These are phyloP conservation scores for Dissoconium aciculare DNA, from an alignment of 2,329 filamentous ascomycete species.

Conservation along the genomic window DNA sequence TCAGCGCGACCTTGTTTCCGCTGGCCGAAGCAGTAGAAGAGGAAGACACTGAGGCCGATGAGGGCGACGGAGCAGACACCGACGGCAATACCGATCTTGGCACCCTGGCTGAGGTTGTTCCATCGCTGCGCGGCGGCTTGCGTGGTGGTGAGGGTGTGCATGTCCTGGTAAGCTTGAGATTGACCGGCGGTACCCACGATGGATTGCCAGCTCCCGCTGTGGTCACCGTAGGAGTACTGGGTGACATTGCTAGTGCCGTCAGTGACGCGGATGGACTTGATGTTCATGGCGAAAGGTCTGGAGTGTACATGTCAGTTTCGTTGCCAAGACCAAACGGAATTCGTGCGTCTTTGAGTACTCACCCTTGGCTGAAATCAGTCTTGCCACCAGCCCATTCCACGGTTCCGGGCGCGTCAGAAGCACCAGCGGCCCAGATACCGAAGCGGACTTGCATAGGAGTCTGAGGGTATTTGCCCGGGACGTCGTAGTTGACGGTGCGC, in stretches of 20 bases:
- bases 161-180: constrained; percentile 17
- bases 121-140: constrained; percentile 29
- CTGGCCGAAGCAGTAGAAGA: constrained; percentile 37
- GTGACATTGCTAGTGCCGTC: constrained; percentile 24
- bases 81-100: constrained; percentile 35
- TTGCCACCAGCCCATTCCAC: constrained; percentile 26
- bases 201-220: constrained; percentile 27
- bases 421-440: constrained; percentile 79
- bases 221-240: constrained; percentile 28
- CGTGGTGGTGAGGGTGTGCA: constrained; percentile 29
- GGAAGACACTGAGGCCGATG: constrained; percentile 21
- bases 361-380: constrained; percentile 21
- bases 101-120: constrained; percentile 30
- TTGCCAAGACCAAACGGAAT: neutral
- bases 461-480: constrained; percentile 44
- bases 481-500: constrained; percentile 41
- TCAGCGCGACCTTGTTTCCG: constrained; percentile 36
- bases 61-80: constrained; percentile 29
- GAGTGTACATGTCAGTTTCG: constrained; percentile 1
- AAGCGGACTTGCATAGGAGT: constrained; percentile 57
- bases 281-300: constrained; percentile 24
- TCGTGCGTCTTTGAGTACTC: constrained; percentile 4
- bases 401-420: constrained; percentile 46
- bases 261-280: constrained; percentile 22
- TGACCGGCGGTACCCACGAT: constrained; percentile 28